A percentile compares a stretch with the other conserved stretches of the same genome.
Evolutionary conservation across 371 early-diverging fungal species (phyloP).

Genomic region (Mortierella sp.): DNA sequence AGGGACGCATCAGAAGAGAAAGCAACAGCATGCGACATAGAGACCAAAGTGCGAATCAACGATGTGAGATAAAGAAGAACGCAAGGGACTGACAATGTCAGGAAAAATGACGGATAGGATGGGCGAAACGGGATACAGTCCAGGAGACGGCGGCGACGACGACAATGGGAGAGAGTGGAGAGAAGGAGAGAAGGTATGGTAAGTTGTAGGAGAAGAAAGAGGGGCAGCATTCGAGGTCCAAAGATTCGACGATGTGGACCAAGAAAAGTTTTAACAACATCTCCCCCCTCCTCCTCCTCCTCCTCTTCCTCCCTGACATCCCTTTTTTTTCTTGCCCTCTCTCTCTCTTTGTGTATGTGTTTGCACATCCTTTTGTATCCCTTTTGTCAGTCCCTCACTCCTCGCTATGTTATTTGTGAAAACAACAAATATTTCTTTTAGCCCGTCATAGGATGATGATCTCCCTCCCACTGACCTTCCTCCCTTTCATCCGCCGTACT

Average conservation of each 20-base stretch:
- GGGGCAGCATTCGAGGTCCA: not conserved
- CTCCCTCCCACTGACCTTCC: not conserved
- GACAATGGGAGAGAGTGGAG: not conserved
- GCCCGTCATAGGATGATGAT: constrained; percentile 5
- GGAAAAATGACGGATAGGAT: not conserved
- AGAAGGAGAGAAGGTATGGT: not conserved
- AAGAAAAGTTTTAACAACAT: not conserved
- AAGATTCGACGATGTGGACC: not conserved
- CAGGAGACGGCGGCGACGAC: not conserved
- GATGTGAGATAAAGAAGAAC: not conserved
- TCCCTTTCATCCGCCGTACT: not conserved
- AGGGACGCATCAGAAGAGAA: not conserved
- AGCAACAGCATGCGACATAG: not conserved
- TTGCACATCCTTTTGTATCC: not conserved
- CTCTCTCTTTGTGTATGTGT: too few species aligned
- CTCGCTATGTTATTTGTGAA: not conserved
- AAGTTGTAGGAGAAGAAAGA: not conserved
- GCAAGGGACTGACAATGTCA: not conserved
- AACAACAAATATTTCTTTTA: not conserved
- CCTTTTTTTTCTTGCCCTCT: not conserved
- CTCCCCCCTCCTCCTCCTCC: not conserved
- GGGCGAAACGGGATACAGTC: not conserved
- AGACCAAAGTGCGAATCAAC: not conserved
- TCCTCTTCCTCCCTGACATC: not conserved
- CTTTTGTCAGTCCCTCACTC: not conserved